phyloP scores from a whole-genome alignment of 306 rosid genomes.

The Vigna nakashimae region DNA sequence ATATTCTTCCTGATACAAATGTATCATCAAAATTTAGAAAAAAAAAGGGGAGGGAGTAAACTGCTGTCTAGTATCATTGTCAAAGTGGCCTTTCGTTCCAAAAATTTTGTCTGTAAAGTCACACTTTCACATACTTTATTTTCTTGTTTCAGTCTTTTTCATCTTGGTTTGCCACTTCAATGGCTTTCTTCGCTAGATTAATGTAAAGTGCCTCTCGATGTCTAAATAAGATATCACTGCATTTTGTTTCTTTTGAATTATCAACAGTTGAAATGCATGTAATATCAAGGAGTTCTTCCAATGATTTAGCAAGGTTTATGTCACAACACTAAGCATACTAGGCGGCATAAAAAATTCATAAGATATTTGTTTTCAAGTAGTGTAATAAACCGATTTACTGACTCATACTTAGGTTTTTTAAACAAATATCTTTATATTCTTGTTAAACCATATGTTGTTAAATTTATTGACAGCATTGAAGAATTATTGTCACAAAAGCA shows the following conservation, averaged over 20 bases:
- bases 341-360: no score
- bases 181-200: slow-evolving; percentile 21
- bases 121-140: slow-evolving; percentile 6
- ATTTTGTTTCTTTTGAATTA: neutral
- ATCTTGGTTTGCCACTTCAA: neutral
- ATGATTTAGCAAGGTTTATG: neutral
- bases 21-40: neutral
- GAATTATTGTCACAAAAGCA: no score
- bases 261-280: neutral
- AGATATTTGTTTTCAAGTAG: no score
- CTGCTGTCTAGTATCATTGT: neutral
- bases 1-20: slow-evolving; percentile 23
- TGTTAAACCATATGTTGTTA: no score
- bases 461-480: no score
- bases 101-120: slow-evolving; percentile 15
- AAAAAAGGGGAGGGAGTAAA: neutral
- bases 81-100: slow-evolving; percentile 6
- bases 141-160: neutral
- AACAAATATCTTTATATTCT: no score
- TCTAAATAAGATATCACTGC: neutral
- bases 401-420: no score
- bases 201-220: neutral
- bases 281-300: neutral
- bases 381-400: no score
- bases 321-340: no score